Percentiles rank a stretch among this genome's conserved stretches.
Evolutionary conservation across 1,139 yeast genomes (phyloP).

Genomic region (Debaryomyces coudertii): DNA sequence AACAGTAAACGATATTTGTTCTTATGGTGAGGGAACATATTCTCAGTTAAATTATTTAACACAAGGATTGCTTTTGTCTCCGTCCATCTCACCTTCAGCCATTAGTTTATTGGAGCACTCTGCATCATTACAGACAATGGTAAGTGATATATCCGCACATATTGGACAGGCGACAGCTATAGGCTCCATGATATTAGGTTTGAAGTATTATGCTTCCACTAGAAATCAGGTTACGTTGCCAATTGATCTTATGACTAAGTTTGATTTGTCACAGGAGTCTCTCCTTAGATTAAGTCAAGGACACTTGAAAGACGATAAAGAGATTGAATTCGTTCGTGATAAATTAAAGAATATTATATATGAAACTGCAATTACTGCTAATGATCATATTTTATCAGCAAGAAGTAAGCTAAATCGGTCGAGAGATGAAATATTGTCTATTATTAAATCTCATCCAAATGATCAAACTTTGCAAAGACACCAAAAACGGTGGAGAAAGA

Average conservation of each 20-base stretch:
- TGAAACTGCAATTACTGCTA: constrained; percentile 74
- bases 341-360: constrained; percentile 62
- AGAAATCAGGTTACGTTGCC: constrained; percentile 65
- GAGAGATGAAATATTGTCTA: constrained; percentile 33
- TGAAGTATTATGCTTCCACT: constrained; percentile 57
- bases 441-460: constrained; percentile 27
- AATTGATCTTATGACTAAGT: constrained; percentile 56
- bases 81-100: constrained; percentile 60
- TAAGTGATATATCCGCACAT: constrained; percentile 74
- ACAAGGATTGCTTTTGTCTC: constrained; percentile 64
- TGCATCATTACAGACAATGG: constrained; percentile 41
- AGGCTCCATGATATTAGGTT: constrained; percentile 65
- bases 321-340: constrained; percentile 32
- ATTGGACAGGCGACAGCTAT: constrained; percentile 82
- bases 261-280: constrained; percentile 65
- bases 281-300: constrained; percentile 56
- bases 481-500: constrained; percentile 43
- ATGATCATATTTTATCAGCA: constrained; percentile 78
- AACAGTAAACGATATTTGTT: constrained; percentile 61
- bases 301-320: constrained; percentile 31
- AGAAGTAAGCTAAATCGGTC: constrained; percentile 50
- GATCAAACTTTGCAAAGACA: constrained; percentile 37
- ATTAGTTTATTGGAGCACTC: constrained; percentile 53
- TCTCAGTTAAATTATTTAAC: constrained; percentile 74
- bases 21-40: constrained; percentile 79